Base-by-base conservation (phyloP, 108 stramenopile genomes). In the Stephanodiscus minutulus region DNA sequence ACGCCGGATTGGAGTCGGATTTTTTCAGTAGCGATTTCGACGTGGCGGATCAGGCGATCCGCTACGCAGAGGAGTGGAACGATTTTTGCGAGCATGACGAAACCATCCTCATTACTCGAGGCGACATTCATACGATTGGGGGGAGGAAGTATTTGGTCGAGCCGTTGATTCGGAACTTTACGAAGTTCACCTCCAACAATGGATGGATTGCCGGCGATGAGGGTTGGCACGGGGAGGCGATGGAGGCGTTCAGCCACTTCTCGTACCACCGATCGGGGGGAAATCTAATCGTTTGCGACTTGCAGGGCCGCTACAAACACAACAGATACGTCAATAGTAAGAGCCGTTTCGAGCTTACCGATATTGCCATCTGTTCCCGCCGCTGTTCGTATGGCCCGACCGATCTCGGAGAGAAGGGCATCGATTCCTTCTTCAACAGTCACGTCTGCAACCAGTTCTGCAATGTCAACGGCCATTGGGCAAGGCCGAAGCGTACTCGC, bases 221-320 rank as follows among this genome's bases (percentile, higher is more conserved):
- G 27, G 81, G 81, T 36, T 66, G 64, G 66, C 46, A 56, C 15
- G 77, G 72, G 24, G 64, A 82, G 43, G 81, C 74, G 22, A 87
- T 91, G 85, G 87, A 94, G 61, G 93, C 93, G 13, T 91, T 91
- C 58, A 75, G 68, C 53, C 89, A 90, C 74, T 88, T 58, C 69
- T 76, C 89, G 8, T 94, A 88, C 57, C 82, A 89, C 54, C 46
- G 66, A 5, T 85, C 87, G 6, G 78, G 78, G 33, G 89, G 93
- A 15, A 70, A 80, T 20, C 39, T 89, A 49, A 72, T 94, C 57
- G 86, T 94, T 1, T 87, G 88, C 41, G 93, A 94, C 71, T 43
- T 94, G 20, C 93, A 92, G 65, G 91, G 87, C 7, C 77, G 87
- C 4, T 84, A 84, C 57, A 65, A 70, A 25, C 12, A 67, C 54